Evolutionary conservation across 106 monocot genomes (phyloP).

Genomic region (Triglochin maritima): DNA sequence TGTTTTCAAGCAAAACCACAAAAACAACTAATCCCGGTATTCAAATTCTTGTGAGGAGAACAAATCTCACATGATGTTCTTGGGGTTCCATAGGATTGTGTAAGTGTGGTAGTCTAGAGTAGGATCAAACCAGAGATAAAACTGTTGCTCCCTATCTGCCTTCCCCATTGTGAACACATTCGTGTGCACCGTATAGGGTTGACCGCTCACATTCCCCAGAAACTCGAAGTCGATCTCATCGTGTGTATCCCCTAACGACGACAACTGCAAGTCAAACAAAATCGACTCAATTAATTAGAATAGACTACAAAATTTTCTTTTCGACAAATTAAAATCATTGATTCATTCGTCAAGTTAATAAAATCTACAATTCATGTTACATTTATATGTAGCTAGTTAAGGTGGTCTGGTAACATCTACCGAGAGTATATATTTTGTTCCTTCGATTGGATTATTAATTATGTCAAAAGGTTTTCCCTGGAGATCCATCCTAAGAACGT

Average conservation of each 20-base stretch:
- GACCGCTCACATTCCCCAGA: conserved; percentile 7
- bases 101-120: neutral
- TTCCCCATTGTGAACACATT: conserved; percentile 7
- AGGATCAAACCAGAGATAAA: conserved; percentile 8
- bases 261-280: conserved; percentile 6
- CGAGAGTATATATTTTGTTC: no score
- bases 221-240: conserved; percentile 18
- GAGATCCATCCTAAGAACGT: no score
- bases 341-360: no score
- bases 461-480: no score
- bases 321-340: no score
- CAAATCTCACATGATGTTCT: neutral
- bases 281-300: neutral
- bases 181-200: conserved; percentile 7
- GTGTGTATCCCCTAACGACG: conserved; percentile 1
- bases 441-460: no score
- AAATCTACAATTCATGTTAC: no score
- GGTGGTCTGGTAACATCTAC: no score
- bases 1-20: no score
- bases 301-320: no score
- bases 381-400: no score
- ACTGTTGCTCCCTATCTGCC: conserved; percentile 6
- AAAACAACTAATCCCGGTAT: neutral
- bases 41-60: no score
- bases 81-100: conserved; percentile 8